phyloP scores from a whole-genome alignment of 805 yeast species.

The Starmerella bacillaris region DNA sequence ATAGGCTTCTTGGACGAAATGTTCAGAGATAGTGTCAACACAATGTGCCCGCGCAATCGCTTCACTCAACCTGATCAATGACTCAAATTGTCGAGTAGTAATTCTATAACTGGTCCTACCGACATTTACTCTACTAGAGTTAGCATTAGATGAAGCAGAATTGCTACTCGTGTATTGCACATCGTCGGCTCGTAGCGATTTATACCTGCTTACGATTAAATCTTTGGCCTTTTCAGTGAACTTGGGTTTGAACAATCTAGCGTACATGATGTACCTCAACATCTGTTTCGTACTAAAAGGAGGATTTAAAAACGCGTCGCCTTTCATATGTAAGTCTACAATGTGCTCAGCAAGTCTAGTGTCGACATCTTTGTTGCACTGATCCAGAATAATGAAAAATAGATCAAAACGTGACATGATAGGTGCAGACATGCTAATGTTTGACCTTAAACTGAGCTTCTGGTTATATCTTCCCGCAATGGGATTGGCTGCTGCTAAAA shows the following conservation, averaged over 20 bases:
- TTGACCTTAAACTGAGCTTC: conserved; percentile 63
- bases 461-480: conserved; percentile 92
- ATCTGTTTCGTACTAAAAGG: conserved; percentile 81
- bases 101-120: conserved; percentile 72
- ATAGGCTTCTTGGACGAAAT: conserved; percentile 84
- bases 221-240: conserved; percentile 69
- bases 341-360: conserved; percentile 82
- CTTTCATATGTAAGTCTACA: conserved; percentile 75
- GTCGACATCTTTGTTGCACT: conserved; percentile 79
- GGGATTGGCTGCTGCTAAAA: conserved; percentile 97
- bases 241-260: conserved; percentile 79
- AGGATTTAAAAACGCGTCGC: conserved; percentile 78
- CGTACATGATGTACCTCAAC: conserved; percentile 74
- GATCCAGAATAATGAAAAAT: conserved; percentile 86
- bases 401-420: conserved; percentile 96
- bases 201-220: conserved; percentile 57
- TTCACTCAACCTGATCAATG: conserved; percentile 60
- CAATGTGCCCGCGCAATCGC: conserved; percentile 96
- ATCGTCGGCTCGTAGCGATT: conserved; percentile 73
- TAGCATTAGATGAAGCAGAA: conserved; percentile 8
- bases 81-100: conserved; percentile 88
- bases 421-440: conserved; percentile 91
- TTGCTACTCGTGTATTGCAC: conserved; percentile 43
- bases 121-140: conserved; percentile 19
- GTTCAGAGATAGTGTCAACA: conserved; percentile 66